A percentile compares a stretch with the other conserved stretches of the same genome.
Evolutionary conservation across 805 yeast species (phyloP).

Genomic region (Monosporozyma solicola): DNA sequence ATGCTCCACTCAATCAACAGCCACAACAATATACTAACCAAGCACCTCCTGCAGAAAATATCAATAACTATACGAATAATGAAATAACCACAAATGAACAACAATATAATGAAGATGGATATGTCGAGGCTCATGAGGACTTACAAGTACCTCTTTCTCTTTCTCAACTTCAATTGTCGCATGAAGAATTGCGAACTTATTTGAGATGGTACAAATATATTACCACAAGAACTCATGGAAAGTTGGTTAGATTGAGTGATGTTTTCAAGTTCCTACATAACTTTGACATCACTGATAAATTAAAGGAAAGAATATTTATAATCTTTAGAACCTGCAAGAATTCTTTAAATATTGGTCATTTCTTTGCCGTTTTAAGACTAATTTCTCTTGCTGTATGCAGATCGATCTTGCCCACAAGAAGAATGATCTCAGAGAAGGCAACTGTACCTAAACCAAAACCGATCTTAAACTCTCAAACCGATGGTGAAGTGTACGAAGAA

Average conservation of each 20-base stretch:
- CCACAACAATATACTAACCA: background rate
- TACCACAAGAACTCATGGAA: conserved; percentile 57
- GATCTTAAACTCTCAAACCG: conserved; percentile 55
- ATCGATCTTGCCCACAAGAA: conserved; percentile 46
- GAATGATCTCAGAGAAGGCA: conserved; percentile 45
- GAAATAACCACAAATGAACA: background rate
- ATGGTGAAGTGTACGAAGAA: conserved; percentile 38
- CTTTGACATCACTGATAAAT: conserved; percentile 50
- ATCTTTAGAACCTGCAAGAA: conserved; percentile 44
- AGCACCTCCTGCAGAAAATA: background rate
- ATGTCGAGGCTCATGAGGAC: conserved; percentile 31
- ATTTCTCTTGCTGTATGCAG: conserved; percentile 55
- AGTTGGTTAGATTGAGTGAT: conserved; percentile 62
- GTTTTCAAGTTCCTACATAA: conserved; percentile 70
- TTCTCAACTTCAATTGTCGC: conserved; percentile 58
- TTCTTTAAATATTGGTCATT: conserved; percentile 77
- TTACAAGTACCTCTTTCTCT: conserved; percentile 50
- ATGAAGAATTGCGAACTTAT: conserved; percentile 75
- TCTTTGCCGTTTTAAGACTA: conserved; percentile 77
- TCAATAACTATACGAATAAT: background rate
- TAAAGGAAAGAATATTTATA: conserved; percentile 42
- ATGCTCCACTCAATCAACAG: background rate
- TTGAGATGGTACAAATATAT: conserved; percentile 90
- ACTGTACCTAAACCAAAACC: conserved; percentile 75
- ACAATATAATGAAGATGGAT: background rate